Evolutionary conservation across 2,329 filamentous ascomycete species (phyloP).

Genomic region (Ascochyta clinopodiicola): DNA sequence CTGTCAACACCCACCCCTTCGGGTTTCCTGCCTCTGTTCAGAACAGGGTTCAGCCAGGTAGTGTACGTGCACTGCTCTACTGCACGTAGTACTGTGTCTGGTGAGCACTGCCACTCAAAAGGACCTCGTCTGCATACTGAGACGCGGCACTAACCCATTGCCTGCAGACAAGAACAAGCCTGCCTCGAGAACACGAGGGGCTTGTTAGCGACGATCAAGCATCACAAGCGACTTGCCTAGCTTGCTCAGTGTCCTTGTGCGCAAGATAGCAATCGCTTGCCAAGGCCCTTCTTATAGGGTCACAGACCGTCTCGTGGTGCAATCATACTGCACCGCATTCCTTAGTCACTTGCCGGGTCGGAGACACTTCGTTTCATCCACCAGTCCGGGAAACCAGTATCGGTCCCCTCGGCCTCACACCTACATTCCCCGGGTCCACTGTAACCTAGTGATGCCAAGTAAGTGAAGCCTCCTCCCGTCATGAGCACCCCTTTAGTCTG

Average conservation of each 20-base stretch:
- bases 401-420: slow-evolving; percentile 40
- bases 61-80: slow-evolving; percentile 26
- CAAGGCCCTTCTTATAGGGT: slow-evolving; percentile 42
- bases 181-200: slow-evolving; percentile 30
- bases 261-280: slow-evolving; percentile 41
- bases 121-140: slow-evolving; percentile 22
- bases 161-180: slow-evolving; percentile 42
- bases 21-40: slow-evolving; percentile 26
- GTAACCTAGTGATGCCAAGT: slow-evolving; percentile 51
- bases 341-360: slow-evolving; percentile 44
- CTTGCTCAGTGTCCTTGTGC: slow-evolving; percentile 47
- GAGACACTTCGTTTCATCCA: slow-evolving; percentile 48
- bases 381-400: slow-evolving; percentile 41
- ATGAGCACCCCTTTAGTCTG: slow-evolving; percentile 36
- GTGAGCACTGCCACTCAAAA: slow-evolving; percentile 34
- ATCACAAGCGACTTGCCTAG: slow-evolving; percentile 37
- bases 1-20: slow-evolving; percentile 29
- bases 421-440: slow-evolving; percentile 46
- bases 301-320: slow-evolving; percentile 49
- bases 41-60: slow-evolving; percentile 22
- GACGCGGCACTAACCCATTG: slow-evolving; percentile 37
- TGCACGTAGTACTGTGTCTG: slow-evolving; percentile 23
- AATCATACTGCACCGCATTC: slow-evolving; percentile 46
- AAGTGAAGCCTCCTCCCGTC: slow-evolving; percentile 43
- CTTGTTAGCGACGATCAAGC: slow-evolving; percentile 42